Conservation (phyloP, 1,284 basidiomycete genomes). For the Ganoderma resinaceum region DNA sequence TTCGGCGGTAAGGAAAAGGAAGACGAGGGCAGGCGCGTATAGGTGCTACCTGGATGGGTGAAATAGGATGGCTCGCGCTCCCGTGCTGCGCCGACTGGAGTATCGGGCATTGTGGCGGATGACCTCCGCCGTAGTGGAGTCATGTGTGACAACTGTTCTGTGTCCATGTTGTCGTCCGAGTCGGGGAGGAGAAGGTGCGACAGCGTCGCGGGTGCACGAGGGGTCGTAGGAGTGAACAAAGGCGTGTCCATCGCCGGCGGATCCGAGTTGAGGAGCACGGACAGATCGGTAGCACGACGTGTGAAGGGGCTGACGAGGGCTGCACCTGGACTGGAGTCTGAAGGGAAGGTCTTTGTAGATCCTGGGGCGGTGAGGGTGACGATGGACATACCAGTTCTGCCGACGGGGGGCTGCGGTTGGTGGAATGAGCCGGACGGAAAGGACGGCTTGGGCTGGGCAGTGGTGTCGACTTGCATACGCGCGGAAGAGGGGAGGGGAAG, state of each 20-base stretch:
- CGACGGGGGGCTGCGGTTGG: constrained; percentile 23
- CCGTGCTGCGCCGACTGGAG: constrained; percentile 21
- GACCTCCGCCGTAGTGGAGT: constrained; percentile 40
- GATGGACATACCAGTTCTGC: constrained; percentile 29
- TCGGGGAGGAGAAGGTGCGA: constrained; percentile 57
- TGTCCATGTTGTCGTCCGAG: constrained; percentile 43
- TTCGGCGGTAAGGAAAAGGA: constrained; percentile 12
- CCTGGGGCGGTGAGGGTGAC: constrained; percentile 24
- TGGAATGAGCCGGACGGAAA: constrained; percentile 21
- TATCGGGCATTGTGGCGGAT: constrained; percentile 28
- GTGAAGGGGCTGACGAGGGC: constrained; percentile 45
- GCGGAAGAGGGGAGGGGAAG: constrained; percentile 38
- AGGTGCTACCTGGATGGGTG: constrained; percentile 32
- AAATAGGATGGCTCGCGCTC: constrained; percentile 35
- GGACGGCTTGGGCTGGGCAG: constrained; percentile 27
- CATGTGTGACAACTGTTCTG: constrained; percentile 40
- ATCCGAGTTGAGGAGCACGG: constrained; percentile 72
- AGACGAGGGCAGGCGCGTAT: constrained; percentile 22
- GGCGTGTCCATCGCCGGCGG: constrained; percentile 47
- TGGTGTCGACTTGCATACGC: constrained; percentile 37
- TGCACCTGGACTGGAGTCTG: constrained; percentile 28
- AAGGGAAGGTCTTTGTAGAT: constrained; percentile 24
- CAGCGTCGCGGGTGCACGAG: constrained; percentile 49
- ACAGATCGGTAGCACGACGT: constrained; percentile 72
- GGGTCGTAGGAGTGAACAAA: constrained; percentile 47